phyloP scores from a whole-genome alignment of 768 basidiomycete species.

The Piloderma croceum region DNA sequence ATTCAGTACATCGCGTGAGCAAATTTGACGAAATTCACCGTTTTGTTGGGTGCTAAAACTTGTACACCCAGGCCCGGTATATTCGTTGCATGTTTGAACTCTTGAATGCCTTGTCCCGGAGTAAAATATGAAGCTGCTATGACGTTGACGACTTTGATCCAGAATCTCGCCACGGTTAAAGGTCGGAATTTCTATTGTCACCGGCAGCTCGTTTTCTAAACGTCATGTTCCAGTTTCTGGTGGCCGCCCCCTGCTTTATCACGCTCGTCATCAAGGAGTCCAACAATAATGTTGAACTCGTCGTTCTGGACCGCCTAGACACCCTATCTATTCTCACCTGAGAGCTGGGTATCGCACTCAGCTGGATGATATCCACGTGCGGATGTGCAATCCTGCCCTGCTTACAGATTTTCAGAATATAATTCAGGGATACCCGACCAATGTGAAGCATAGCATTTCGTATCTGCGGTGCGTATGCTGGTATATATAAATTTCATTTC shows the following conservation, averaged over 20 bases:
- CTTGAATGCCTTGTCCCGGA: slow-evolving; percentile 80
- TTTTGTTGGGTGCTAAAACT: slow-evolving; percentile 6
- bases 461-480: too few relatives aligned
- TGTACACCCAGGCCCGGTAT: slow-evolving; percentile 65
- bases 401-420: too few relatives aligned
- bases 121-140: slow-evolving; percentile 98
- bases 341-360: too few relatives aligned
- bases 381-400: too few relatives aligned
- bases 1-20: slow-evolving; percentile 76
- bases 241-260: slow-evolving; percentile 84
- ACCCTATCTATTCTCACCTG: too few relatives aligned
- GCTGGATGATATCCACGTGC: too few relatives aligned
- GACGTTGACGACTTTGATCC: slow-evolving; percentile 88
- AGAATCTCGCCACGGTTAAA: slow-evolving; percentile 94
- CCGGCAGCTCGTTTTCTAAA: not conserved
- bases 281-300: slow-evolving; percentile 98
- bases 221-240: slow-evolving; percentile 32
- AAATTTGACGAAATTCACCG: not conserved
- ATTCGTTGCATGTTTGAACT: slow-evolving; percentile 92
- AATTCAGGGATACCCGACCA: too few relatives aligned
- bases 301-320: slow-evolving; percentile 90
- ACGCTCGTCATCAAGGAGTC: slow-evolving; percentile 90
- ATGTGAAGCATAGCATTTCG: too few relatives aligned
- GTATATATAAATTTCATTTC: too few relatives aligned
- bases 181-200: slow-evolving; percentile 36